These are phyloP conservation scores for Penicillium soppii DNA, from an alignment of 495 filamentous ascomycete genomes.

Conservation along the genomic window DNA sequence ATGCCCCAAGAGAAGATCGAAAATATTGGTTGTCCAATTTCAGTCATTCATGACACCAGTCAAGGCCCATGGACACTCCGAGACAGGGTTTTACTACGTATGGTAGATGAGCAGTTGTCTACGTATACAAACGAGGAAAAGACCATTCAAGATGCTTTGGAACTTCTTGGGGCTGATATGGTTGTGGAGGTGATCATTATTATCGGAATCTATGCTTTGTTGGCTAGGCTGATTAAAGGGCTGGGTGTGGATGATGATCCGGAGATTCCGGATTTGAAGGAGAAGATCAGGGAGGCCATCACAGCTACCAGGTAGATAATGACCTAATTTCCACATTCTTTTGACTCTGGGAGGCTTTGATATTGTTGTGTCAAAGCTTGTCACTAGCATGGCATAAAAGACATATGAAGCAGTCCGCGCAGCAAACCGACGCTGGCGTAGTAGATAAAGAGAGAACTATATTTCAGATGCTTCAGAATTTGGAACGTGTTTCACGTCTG, in stretches of 20 bases:
- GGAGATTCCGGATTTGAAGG: conserved; percentile 5
- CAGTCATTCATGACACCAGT: no score
- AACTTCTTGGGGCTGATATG: background rate
- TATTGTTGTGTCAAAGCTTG: no score
- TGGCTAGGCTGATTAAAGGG: conserved; percentile 10
- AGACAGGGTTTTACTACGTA: conserved; percentile 2
- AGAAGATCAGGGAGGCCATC: conserved; percentile 4
- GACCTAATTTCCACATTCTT: no score
- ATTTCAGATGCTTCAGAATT: no score
- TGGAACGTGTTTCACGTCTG: no score
- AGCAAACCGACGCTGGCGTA: no score
- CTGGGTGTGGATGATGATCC: conserved; percentile 10
- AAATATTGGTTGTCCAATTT: background rate
- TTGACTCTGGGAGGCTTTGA: no score
- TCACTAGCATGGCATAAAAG: no score
- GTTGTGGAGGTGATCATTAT: conserved; percentile 13
- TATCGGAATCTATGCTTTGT: conserved; percentile 8
- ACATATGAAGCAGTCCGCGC: no score
- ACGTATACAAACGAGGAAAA: conserved; percentile 2
- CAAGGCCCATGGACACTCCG: conserved; percentile 5
- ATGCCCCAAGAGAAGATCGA: conserved; percentile 7
- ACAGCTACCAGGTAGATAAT: no score
- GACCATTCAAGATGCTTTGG: conserved; percentile 3
- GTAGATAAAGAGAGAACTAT: no score
- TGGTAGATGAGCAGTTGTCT: conserved; percentile 11